phyloP scores from a whole-genome alignment of 2,329 filamentous ascomycete species.

The Aspergillus tubingensis region DNA sequence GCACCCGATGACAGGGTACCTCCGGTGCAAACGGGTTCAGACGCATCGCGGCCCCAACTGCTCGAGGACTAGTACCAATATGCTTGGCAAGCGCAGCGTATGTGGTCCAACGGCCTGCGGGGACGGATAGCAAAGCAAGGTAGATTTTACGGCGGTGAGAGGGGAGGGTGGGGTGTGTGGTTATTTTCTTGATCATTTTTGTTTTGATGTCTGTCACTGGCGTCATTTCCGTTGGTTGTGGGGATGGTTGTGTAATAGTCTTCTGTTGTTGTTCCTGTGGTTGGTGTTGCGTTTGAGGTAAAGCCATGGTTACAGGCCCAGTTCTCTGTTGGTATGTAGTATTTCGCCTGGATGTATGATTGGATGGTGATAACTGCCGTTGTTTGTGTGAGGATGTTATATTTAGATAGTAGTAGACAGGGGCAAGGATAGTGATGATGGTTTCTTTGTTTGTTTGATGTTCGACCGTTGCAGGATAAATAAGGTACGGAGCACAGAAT shows the following conservation, averaged over 20 bases:
- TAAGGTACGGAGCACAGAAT: not conserved
- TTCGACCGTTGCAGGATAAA: not conserved
- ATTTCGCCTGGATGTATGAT: not conserved
- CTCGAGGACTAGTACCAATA: conserved; percentile 70
- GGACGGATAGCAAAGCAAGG: conserved; percentile 73
- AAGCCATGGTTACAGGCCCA: not conserved
- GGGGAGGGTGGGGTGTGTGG: conserved; percentile 49
- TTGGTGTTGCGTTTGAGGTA: not conserved
- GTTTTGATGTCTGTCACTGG: not conserved
- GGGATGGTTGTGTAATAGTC: not conserved
- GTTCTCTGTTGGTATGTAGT: no score
- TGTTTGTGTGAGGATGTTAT: not conserved
- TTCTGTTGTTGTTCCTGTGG: not conserved
- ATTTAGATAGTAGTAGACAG: not conserved
- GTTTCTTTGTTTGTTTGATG: not conserved
- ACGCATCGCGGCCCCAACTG: conserved; percentile 75
- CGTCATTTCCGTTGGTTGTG: not conserved
- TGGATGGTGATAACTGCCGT: not conserved
- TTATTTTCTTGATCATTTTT: conserved; percentile 36
- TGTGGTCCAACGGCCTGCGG: conserved; percentile 71
- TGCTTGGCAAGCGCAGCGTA: conserved; percentile 72
- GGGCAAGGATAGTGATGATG: not conserved
- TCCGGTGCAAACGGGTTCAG: conserved; percentile 79
- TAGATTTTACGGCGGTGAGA: conserved; percentile 62
- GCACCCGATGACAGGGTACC: conserved; percentile 79